Conservation (phyloP, 768 basidiomycete species). For the Naganishia vishniacii region DNA sequence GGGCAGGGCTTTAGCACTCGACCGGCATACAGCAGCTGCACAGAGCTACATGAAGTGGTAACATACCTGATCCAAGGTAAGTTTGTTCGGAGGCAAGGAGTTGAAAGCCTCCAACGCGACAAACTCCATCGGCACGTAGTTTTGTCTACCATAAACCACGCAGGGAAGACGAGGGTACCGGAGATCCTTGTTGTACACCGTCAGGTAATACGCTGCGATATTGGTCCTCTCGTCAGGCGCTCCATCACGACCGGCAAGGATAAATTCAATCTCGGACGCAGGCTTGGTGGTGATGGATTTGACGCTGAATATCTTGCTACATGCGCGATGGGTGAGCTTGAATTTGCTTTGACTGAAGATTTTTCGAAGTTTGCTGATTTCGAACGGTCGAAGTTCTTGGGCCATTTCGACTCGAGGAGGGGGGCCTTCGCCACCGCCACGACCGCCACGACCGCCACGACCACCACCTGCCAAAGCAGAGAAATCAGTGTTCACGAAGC, state of each 20-base stretch:
- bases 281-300: slow-evolving; percentile 36
- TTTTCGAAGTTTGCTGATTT: slow-evolving; percentile 38
- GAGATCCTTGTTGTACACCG: slow-evolving; percentile 31
- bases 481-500: not conserved
- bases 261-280: slow-evolving; percentile 39
- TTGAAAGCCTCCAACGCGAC: slow-evolving; percentile 43
- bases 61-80: slow-evolving; percentile 34
- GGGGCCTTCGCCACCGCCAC: slow-evolving; percentile 25
- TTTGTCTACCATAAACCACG: slow-evolving; percentile 39
- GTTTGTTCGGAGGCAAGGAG: slow-evolving; percentile 40
- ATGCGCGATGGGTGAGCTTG: slow-evolving; percentile 38
- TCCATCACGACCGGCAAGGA: slow-evolving; percentile 30
- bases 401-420: slow-evolving; percentile 22
- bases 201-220: slow-evolving; percentile 37
- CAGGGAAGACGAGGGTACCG: slow-evolving; percentile 40
- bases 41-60: no score
- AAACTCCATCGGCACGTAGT: slow-evolving; percentile 46
- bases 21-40: not conserved
- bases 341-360: slow-evolving; percentile 42
- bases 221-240: slow-evolving; percentile 29
- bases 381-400: slow-evolving; percentile 24
- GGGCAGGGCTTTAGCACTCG: no score
- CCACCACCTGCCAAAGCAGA: slow-evolving; percentile 14
- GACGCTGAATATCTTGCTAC: slow-evolving; percentile 36
- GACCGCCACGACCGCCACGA: slow-evolving; percentile 23